Base-by-base conservation (phyloP, 2,329 filamentous ascomycete genomes). In the Epichloe elymi region DNA sequence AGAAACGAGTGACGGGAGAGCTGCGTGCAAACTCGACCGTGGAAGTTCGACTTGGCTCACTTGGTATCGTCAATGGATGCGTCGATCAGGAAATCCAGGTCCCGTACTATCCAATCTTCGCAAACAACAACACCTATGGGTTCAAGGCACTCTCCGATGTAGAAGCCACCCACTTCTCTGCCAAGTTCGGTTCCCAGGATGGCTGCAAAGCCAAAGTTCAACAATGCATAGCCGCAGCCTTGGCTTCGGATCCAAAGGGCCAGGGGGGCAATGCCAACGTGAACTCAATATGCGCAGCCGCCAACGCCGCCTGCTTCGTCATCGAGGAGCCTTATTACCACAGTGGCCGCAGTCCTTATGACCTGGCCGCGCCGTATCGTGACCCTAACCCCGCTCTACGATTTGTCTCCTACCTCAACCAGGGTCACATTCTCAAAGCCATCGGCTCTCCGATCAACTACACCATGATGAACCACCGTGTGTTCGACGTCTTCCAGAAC, bases 21-120 rank as follows among this genome's bases (percentile, higher is more conserved):
- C 52, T 78, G 1, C 63, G 73, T 8, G 64, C 61, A 17, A 74
- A 75, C 53, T 70, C 66, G 37, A 81, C 78, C 2, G 65, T 83
- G 11, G 73, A 79, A 33, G 77, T 86, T 46, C 74, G 76, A 50
- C 69, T 88, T 8, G 70, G 69, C 14, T 78, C 83, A 0, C 65
- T 88, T 0, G 83, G 84, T 20, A 84, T 89, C 52, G 70, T 87
- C 52, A 86, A 88, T 62, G 85, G 83, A 12, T 79, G 83, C 56
- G 70, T 88, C 37, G 86, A 89, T 59, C 72, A 77, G 57, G 62
- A 80, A 33, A 71, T 80, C 1, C 82, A 88, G 65, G 69, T 70
- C 3, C 74, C 76, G 3, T 77, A 67, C 57, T 80, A 78, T 55
- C 73, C 79, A 1, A 60, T 65, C 7, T 83, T 82, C 62, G 76